Conservation (phyloP, 176 grass and related monocot species). For the Oryza officinalis region DNA sequence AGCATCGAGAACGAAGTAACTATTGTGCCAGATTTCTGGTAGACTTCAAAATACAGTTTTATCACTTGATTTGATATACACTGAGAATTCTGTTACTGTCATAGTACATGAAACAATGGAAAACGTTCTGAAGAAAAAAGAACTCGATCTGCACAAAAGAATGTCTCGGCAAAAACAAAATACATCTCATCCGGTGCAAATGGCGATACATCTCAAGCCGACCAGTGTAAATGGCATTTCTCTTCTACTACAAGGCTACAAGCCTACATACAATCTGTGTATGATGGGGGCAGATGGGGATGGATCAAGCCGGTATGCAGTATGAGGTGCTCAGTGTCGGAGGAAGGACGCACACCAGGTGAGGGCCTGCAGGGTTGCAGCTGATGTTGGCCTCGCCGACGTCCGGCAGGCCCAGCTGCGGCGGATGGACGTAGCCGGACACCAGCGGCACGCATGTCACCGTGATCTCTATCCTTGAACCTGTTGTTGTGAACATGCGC, state of each 20-base stretch:
- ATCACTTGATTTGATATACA: neutral
- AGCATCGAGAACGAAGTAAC: neutral
- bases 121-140: neutral
- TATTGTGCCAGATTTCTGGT: neutral
- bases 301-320: slow-evolving; percentile 81
- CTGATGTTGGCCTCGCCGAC: slow-evolving; percentile 78
- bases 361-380: slow-evolving; percentile 83
- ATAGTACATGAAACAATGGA: neutral
- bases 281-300: neutral
- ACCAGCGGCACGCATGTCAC: slow-evolving; percentile 86
- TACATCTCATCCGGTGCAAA: neutral
- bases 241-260: neutral
- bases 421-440: slow-evolving; percentile 89
- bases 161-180: neutral
- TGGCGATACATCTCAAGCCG: too few relatives aligned
- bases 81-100: neutral
- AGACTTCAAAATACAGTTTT: neutral
- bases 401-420: slow-evolving; percentile 77
- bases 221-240: neutral
- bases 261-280: neutral
- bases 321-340: slow-evolving; percentile 91
- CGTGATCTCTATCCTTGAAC: slow-evolving; percentile 92
- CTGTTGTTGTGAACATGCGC: slow-evolving; percentile 45
- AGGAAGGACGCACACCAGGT: slow-evolving; percentile 93
- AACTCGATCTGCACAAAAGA: neutral